phyloP scores from a whole-genome alignment of 768 basidiomycete species.

The Sarcomyxa edulis region DNA sequence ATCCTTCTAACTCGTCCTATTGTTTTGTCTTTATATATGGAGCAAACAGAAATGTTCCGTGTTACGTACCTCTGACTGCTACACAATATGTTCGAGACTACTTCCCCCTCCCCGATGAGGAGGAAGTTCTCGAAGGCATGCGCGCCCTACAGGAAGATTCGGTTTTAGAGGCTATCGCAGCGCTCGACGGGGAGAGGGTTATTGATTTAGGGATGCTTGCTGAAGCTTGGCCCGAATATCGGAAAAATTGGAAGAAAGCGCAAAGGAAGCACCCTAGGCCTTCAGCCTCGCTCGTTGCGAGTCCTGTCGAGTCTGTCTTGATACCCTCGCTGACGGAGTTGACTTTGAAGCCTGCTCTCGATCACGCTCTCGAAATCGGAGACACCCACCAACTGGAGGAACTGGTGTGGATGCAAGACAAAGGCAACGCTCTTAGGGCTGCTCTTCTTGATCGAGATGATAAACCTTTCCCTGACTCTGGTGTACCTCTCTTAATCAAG shows the following conservation, averaged over 20 bases:
- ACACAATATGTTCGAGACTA: background rate
- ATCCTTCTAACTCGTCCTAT: constrained; percentile 21
- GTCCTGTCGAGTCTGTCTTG: too few relatives aligned
- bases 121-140: too few relatives aligned
- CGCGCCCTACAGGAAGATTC: too few relatives aligned
- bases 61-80: background rate
- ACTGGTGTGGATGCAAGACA: constrained; percentile 24
- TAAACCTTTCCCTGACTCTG: constrained; percentile 20
- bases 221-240: constrained; percentile 7
- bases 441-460: constrained; percentile 14
- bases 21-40: constrained; percentile 17
- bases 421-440: constrained; percentile 13
- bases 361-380: constrained; percentile 15
- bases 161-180: background rate
- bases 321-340: constrained; percentile 22
- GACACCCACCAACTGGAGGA: constrained; percentile 19
- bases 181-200: background rate
- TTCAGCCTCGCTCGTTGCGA: too few relatives aligned
- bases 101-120: background rate
- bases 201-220: constrained; percentile 4
- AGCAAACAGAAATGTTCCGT: too few relatives aligned
- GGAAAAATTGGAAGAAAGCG: constrained; percentile 1
- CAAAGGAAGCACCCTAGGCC: too few relatives aligned
- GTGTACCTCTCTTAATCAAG: constrained; percentile 17
- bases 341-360: constrained; percentile 19